Base-by-base conservation (phyloP, 1,284 basidiomycete genomes). In the Pseudozyma sp. region DNA sequence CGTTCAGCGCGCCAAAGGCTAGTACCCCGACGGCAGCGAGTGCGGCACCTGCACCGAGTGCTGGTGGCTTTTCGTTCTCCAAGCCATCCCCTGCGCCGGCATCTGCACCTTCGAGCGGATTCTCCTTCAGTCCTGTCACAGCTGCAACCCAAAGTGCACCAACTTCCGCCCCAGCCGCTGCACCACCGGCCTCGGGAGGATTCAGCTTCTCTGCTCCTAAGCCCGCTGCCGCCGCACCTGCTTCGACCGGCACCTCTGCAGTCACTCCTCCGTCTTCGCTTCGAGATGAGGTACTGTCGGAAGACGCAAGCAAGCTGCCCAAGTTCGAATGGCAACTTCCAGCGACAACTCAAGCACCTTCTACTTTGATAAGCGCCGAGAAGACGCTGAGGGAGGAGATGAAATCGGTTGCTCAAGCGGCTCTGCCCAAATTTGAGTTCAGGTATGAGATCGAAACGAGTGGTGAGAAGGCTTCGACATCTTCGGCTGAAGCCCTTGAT, bases 341-440 rank as follows among this genome's bases (percentile, higher is more conserved):
- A 12, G 25, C 54, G 34, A n/a, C 53, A 13, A 35, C 45, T 4
- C 12, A 40, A 42, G 19, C 58, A 11, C 8, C 56, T 16, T 36
- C 47, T 4, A 49, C 10, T 19, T 31, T 31, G 25, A 36, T 25
- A 1, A 34, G 21, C 21, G 56, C 54, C 9, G 52, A 59, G n/a
- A 44, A 59, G 38, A 62, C 66, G 11, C 45, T 74, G 42, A 51
- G 64, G n/a, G 62, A 69, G 19, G 71, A 74, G 54, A 69, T 74
- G 55, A 65, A 48, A 40, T 60, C 59, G 21, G 66, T 63, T 2
- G 71, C 71, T 1, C 34, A 66, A 13, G 25, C 58, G 11, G 71
- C 66, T 12, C n/a, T 74, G 55, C 71, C 71, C 47, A 61, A 62
- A 34, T 74, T 69, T 38, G 56, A 66, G 13, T 74, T 74, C n/a